A percentile compares a stretch with the other conserved stretches of the same genome.
Evolutionary conservation across 1,284 basidiomycete species (phyloP).

Genomic region (Leccinum insigne): DNA sequence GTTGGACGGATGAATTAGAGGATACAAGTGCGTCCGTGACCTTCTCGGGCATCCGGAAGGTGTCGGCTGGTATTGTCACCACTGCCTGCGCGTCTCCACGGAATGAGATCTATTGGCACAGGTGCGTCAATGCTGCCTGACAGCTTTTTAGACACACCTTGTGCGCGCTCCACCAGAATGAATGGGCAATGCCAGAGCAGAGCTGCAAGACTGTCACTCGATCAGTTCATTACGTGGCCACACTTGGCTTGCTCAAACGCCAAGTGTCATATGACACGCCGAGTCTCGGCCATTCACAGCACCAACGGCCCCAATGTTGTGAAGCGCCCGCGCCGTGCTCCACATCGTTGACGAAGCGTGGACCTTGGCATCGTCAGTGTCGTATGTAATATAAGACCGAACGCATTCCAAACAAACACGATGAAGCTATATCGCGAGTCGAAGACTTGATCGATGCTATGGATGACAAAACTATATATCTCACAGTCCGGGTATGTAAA

Average conservation of each 20-base stretch:
- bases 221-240: background rate
- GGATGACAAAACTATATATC: too few species aligned
- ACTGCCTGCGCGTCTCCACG: slow-evolving; percentile 1
- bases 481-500: too few species aligned
- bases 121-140: background rate
- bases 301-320: background rate
- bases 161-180: slow-evolving; percentile 1
- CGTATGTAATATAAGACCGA: background rate
- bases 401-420: background rate
- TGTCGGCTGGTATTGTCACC: background rate
- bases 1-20: slow-evolving; percentile 1
- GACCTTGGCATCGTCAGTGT: background rate
- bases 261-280: background rate
- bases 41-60: slow-evolving; percentile 6
- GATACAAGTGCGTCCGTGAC: slow-evolving; percentile 4
- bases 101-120: slow-evolving; percentile 9
- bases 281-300: background rate
- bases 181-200: background rate
- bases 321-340: background rate
- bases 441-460: too few species aligned
- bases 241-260: slow-evolving; percentile 3
- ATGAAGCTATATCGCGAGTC: too few species aligned
- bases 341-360: slow-evolving; percentile 1
- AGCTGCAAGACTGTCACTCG: background rate
- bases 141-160: slow-evolving; percentile 1